Evolutionary conservation across 345 rosid species (phyloP).

Genomic region (Eucalyptus tenuipes): DNA sequence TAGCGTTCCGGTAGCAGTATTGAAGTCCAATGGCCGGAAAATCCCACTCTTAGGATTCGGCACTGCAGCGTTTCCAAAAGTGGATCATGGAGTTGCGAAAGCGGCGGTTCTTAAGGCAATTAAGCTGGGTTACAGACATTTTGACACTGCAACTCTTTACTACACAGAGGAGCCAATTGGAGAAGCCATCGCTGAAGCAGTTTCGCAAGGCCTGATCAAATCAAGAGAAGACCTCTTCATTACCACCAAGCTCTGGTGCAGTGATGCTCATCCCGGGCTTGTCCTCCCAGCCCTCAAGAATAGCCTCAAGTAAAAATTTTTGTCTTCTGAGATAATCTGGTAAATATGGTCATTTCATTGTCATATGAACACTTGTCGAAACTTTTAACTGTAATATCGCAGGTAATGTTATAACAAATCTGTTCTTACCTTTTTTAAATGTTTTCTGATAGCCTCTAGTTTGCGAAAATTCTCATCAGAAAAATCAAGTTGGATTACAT

Average conservation of each 20-base stretch:
- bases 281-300: constrained; percentile 30
- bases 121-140: constrained; percentile 29
- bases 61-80: constrained; percentile 5
- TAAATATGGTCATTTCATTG: neutral
- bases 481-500: constrained; percentile 56
- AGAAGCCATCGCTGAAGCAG: constrained; percentile 30
- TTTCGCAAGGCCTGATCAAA: constrained; percentile 19
- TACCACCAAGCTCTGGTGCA: constrained; percentile 50
- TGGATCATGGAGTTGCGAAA: neutral
- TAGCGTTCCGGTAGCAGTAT: neutral
- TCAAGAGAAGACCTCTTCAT: constrained; percentile 46
- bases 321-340: neutral
- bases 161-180: constrained; percentile 25
- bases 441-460: neutral
- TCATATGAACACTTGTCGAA: neutral
- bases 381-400: neutral
- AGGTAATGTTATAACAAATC: neutral
- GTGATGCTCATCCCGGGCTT: constrained; percentile 42
- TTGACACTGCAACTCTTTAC: constrained; percentile 29
- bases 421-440: neutral
- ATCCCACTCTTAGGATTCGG: constrained; percentile 26
- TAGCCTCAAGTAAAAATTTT: constrained; percentile 12
- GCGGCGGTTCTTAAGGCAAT: constrained; percentile 21
- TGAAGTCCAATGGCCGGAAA: constrained; percentile 2
- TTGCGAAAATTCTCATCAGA: constrained; percentile 10